A percentile compares a stretch with the other conserved stretches of the same genome.
Evolutionary conservation across 2,329 filamentous ascomycete genomes (phyloP).

Genomic region (Colletotrichum eleusines): DNA sequence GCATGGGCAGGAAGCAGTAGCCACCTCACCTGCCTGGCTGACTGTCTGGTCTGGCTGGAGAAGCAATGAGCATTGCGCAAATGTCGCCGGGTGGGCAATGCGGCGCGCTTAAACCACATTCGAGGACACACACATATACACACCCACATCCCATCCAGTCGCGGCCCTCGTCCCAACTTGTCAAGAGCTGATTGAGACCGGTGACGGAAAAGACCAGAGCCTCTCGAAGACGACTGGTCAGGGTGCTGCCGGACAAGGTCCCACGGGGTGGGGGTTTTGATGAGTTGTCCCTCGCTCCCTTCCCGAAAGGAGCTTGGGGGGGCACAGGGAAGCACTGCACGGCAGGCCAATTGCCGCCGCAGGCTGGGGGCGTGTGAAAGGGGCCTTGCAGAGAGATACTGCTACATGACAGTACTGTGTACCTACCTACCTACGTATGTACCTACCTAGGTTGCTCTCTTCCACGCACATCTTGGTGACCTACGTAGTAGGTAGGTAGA

Average conservation of each 20-base stretch:
- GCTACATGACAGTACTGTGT: too few relatives aligned
- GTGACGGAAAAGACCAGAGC: background rate
- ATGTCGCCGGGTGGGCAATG: background rate
- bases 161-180: slow-evolving; percentile 10
- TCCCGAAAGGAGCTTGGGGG: slow-evolving; percentile 38
- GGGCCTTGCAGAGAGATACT: slow-evolving; percentile 7
- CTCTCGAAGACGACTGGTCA: background rate
- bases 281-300: slow-evolving; percentile 41
- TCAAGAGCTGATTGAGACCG: background rate
- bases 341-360: slow-evolving; percentile 40
- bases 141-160: background rate
- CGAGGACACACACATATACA: background rate
- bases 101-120: background rate
- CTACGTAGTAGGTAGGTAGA: background rate
- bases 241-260: slow-evolving; percentile 10
- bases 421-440: background rate
- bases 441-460: background rate
- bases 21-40: background rate
- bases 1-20: background rate
- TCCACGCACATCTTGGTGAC: background rate
- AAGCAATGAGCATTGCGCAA: background rate
- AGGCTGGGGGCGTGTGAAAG: slow-evolving; percentile 36
- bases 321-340: slow-evolving; percentile 13
- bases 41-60: too few relatives aligned
- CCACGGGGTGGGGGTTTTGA: slow-evolving; percentile 39